phyloP scores from a whole-genome alignment of 371 early-diverging fungal species.

The Umbelopsis sp. region DNA sequence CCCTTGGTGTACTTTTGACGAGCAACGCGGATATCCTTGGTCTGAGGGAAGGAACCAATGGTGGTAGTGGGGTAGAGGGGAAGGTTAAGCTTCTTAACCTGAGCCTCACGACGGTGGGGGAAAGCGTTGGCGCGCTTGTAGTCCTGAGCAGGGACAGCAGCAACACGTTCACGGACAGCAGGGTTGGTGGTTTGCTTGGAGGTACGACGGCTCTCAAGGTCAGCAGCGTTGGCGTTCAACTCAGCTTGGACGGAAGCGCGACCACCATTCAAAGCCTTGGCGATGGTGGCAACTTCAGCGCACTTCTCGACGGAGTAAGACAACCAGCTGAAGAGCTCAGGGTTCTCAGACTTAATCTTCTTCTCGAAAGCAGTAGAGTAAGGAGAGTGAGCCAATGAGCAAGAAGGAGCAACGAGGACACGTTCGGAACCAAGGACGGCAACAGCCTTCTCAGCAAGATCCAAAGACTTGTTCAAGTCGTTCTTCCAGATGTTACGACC shows the following conservation, averaged over 20 bases:
- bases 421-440: constrained; percentile 69
- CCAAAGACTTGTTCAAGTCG: constrained; percentile 77
- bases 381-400: constrained; percentile 92
- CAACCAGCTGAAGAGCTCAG: constrained; percentile 89
- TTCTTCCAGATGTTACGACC: constrained; percentile 98
- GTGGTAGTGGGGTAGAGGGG: constrained; percentile 97
- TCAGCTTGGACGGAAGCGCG: constrained; percentile 68
- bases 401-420: constrained; percentile 85
- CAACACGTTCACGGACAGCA: constrained; percentile 78
- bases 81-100: constrained; percentile 80
- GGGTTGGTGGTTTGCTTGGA: constrained; percentile 86
- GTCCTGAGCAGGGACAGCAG: constrained; percentile 69
- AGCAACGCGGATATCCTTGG: constrained; percentile 90
- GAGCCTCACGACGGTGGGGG: constrained; percentile 72
- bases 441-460: constrained; percentile 70
- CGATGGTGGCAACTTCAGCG: constrained; percentile 75
- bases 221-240: constrained; percentile 74
- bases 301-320: constrained; percentile 94
- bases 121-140: constrained; percentile 80
- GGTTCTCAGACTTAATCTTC: constrained; percentile 70
- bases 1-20: constrained; percentile 92
- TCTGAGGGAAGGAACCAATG: constrained; percentile 98
- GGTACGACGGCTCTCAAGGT: constrained; percentile 73
- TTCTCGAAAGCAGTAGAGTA: constrained; percentile 85
- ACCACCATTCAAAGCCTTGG: constrained; percentile 73